Conservation (phyloP, 2,329 filamentous ascomycete species). For the Phaeomoniella chlamydospora region DNA sequence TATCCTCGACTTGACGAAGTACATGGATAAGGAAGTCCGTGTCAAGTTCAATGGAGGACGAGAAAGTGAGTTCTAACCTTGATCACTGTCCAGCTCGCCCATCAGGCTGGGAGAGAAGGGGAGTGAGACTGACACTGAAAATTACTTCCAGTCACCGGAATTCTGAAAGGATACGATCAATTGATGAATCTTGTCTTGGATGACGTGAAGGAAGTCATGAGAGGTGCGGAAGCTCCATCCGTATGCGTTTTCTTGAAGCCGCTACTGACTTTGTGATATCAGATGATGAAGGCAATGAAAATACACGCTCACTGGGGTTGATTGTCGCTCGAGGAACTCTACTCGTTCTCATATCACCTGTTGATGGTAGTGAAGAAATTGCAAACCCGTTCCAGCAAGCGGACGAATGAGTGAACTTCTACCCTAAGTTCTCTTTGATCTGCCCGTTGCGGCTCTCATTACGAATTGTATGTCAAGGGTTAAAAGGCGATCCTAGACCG, state of each 20-base stretch:
- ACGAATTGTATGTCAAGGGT: too few species aligned
- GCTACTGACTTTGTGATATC: slow-evolving; percentile 1
- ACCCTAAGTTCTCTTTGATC: too few species aligned
- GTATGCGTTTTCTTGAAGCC: not conserved
- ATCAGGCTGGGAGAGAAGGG: too few species aligned
- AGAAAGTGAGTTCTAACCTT: slow-evolving; percentile 58
- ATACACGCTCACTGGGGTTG: slow-evolving; percentile 64
- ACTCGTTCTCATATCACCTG: slow-evolving; percentile 79
- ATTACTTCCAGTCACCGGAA: slow-evolving; percentile 57
- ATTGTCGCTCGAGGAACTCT: slow-evolving; percentile 86
- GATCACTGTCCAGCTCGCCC: slow-evolving; percentile 2
- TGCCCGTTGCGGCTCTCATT: too few species aligned
- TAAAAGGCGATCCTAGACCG: too few species aligned
- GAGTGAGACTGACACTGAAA: too few species aligned
- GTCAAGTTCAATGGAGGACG: slow-evolving; percentile 95
- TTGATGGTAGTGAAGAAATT: slow-evolving; percentile 92
- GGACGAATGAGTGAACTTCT: slow-evolving; percentile 40
- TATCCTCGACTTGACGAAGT: slow-evolving; percentile 87
- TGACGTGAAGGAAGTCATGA: slow-evolving; percentile 78
- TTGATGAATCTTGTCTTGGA: slow-evolving; percentile 97
- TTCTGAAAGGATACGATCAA: slow-evolving; percentile 88
- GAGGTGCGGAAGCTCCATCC: slow-evolving; percentile 42
- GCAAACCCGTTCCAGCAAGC: slow-evolving; percentile 77
- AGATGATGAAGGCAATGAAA: slow-evolving; percentile 91
- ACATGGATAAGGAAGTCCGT: slow-evolving; percentile 89